Percentiles rank a stretch among this genome's conserved stretches.
phyloP scores from a whole-genome alignment of 352 stramenopile species.

The Pythium dissotocum region DNA sequence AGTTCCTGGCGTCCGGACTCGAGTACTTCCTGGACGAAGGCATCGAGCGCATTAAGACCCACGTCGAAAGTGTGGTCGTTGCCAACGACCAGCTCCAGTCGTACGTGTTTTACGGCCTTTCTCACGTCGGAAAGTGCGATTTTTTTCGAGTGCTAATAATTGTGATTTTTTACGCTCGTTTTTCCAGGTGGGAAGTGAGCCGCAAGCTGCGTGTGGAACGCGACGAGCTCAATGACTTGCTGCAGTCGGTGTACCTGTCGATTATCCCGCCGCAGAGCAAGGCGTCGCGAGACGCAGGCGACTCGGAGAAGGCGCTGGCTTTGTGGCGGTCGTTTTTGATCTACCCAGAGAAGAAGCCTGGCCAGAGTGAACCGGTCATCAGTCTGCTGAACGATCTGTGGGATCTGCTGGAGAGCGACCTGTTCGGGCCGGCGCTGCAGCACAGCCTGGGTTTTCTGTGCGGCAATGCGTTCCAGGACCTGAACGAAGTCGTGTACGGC shows the following conservation, averaged over 20 bases:
- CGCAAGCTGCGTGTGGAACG: slow-evolving; percentile 62
- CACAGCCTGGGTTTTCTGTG: slow-evolving; percentile 75
- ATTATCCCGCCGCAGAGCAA: slow-evolving; percentile 43
- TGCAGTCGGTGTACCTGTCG: slow-evolving; percentile 65
- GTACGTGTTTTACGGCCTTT: slow-evolving; percentile 24
- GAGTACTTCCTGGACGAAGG: slow-evolving; percentile 82
- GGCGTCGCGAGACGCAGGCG: slow-evolving; percentile 22
- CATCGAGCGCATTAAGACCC: slow-evolving; percentile 51
- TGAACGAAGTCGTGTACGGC: slow-evolving; percentile 75
- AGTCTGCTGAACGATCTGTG: slow-evolving; percentile 81
- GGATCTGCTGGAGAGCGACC: slow-evolving; percentile 78
- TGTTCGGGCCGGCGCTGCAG: slow-evolving; percentile 71
- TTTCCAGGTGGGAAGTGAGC: slow-evolving; percentile 61
- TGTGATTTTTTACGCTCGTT: background rate
- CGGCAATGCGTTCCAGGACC: slow-evolving; percentile 79
- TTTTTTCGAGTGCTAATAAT: background rate
- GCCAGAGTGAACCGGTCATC: slow-evolving; percentile 74
- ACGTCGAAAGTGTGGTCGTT: slow-evolving; percentile 59
- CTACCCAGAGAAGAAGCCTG: slow-evolving; percentile 68
- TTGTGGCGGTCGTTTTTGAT: slow-evolving; percentile 75
- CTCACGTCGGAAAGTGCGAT: background rate
- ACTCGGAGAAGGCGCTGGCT: slow-evolving; percentile 34
- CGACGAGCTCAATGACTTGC: slow-evolving; percentile 74
- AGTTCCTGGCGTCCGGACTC: slow-evolving; percentile 71
- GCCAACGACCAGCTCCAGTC: slow-evolving; percentile 54